Base-by-base conservation (phyloP, 2,329 filamentous ascomycete genomes). In the Xylaria sp. region DNA sequence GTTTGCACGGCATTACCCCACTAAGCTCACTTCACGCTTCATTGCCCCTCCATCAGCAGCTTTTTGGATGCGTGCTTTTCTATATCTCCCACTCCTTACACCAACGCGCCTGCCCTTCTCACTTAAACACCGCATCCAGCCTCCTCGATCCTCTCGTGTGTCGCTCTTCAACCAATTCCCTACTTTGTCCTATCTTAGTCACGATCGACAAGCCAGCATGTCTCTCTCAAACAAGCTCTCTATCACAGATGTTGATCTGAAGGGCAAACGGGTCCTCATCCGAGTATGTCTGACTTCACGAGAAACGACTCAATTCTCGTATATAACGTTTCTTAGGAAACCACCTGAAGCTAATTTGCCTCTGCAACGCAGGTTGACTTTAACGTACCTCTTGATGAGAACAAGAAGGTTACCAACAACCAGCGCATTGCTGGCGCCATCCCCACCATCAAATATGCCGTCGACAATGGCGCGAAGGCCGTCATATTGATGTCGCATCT, bases 401-500 rank as follows among this genome's bases (percentile, higher is more conserved):
- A 96, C 81, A 97, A 94, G 86, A 94, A 97, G 66, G 90, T 99
- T 83, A 98, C 96, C 83, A 99, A 99, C 90, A 94, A 91, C 85
- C 96, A 99, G 87, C 94, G 96, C 83, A 99, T 99, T 79, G 94
- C 94, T 79, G 97, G 96, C 80, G 96, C 96, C 78, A 85, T 97
- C 73, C 94, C 94, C 78, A 97, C 94, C 78, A 97, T 98, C 88
- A 97, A 97, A 86, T 91, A 97, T 83, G 94, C 94, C 79, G 86
- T 96, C 78, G 93, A 97, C 75, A 85, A 97, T 82, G 93, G 93
- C 76, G 94, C 94, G 80, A 97, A 97, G 88, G 87, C 94, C 59
- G 94, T 99, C 70, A 85, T 98, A 79, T 89, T 99, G 81, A 99
- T 99, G 96, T 98, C 95, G 80, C 96, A 99, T 84, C 92, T 99